These are phyloP conservation scores for Yamadazyma takamatsuzukensis DNA, from an alignment of 805 yeast genomes.

Conservation along the genomic window DNA sequence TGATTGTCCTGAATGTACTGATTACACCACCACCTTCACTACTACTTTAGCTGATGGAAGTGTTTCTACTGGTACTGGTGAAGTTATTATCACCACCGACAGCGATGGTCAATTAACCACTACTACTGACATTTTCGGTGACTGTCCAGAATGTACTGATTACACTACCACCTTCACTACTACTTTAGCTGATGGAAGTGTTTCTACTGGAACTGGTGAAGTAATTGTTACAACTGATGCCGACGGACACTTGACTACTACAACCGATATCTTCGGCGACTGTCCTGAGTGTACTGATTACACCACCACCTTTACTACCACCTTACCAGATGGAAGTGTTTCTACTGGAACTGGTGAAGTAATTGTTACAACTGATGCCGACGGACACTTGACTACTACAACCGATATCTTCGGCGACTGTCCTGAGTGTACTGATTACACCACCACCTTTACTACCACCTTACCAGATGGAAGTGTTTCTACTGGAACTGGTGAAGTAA, in stretches of 20 bases:
- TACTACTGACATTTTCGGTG: conserved; percentile 4
- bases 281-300: conserved; percentile 7
- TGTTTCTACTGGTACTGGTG: conserved; percentile 8
- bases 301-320: conserved; percentile 4
- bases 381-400: conserved; percentile 9
- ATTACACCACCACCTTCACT: conserved; percentile 5
- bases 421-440: conserved; percentile 7
- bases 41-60: conserved; percentile 6
- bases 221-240: conserved; percentile 15
- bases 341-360: conserved; percentile 11
- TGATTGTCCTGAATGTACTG: conserved; percentile 7
- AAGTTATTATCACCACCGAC: conserved; percentile 13
- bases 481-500: conserved; percentile 11
- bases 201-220: conserved; percentile 12
- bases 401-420: conserved; percentile 4
- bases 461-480: conserved; percentile 3
- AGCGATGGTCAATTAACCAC: conserved; percentile 9
- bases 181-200: conserved; percentile 12
- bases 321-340: conserved; percentile 5
- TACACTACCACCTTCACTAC: conserved; percentile 13
- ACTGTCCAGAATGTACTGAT: conserved; percentile 13
- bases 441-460: conserved; percentile 5
- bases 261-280: conserved; percentile 5
- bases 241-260: conserved; percentile 8
- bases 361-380: conserved; percentile 12